These are phyloP conservation scores for Delitschia confertaspora DNA, from an alignment of 495 filamentous ascomycete genomes.

Conservation along the genomic window DNA sequence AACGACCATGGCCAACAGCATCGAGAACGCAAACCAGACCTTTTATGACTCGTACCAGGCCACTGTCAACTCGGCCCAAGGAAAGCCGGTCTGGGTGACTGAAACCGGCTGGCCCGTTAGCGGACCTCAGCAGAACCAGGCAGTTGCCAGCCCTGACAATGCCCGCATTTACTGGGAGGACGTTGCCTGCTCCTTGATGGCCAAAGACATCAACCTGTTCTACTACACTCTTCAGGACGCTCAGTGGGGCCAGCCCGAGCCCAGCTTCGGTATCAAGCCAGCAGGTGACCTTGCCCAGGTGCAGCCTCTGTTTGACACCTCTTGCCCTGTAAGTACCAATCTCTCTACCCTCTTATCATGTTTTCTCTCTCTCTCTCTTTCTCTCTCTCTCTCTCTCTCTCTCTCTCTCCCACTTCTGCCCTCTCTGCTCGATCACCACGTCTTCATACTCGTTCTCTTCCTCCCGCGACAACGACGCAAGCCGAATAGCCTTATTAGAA, in stretches of 20 bases:
- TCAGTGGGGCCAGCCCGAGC: conserved; percentile 45
- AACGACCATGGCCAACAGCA: conserved; percentile 56
- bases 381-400: conserved; percentile 1
- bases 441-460: too few species aligned
- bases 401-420: neutral
- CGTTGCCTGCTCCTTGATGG: conserved; percentile 66
- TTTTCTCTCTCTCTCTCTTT: conserved; percentile 8
- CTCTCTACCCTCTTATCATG: conserved; percentile 4
- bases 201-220: conserved; percentile 55
- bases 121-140: conserved; percentile 51
- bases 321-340: conserved; percentile 19
- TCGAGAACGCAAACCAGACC: conserved; percentile 49
- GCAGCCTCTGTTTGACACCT: conserved; percentile 30
- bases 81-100: conserved; percentile 77
- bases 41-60: conserved; percentile 54
- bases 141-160: conserved; percentile 56
- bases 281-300: conserved; percentile 38
- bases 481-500: too few species aligned
- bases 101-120: conserved; percentile 83
- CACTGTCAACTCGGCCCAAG: conserved; percentile 49
- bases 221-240: conserved; percentile 71
- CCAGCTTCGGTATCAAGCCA: conserved; percentile 60
- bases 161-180: conserved; percentile 71
- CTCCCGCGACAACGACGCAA: too few species aligned
- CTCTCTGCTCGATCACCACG: too few species aligned